phyloP scores from a whole-genome alignment of 805 yeast genomes.

The Kuraishia capsulata region DNA sequence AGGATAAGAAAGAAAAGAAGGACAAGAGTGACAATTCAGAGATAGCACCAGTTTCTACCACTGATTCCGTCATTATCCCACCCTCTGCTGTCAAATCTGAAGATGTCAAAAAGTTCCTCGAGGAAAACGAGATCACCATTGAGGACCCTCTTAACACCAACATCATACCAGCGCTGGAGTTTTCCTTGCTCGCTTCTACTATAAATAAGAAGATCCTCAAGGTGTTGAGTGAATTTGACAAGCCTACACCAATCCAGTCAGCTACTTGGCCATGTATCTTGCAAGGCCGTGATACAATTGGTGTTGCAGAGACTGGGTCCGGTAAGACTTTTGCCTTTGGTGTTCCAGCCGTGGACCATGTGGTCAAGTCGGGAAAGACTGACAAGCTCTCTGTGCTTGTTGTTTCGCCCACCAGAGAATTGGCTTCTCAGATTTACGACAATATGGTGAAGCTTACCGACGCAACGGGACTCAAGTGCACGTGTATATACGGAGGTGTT shows the following conservation, averaged over 20 bases:
- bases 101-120: constrained; percentile 54
- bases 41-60: constrained; percentile 21
- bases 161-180: constrained; percentile 62
- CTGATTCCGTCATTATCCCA: constrained; percentile 16
- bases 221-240: constrained; percentile 65
- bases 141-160: constrained; percentile 53
- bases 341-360: constrained; percentile 85
- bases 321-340: constrained; percentile 98
- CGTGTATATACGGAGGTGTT: constrained; percentile 95
- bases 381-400: constrained; percentile 66
- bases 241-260: constrained; percentile 94
- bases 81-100: constrained; percentile 29
- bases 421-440: constrained; percentile 90
- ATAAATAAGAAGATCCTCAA: constrained; percentile 46
- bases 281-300: constrained; percentile 76
- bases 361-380: constrained; percentile 32
- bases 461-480: constrained; percentile 55
- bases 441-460: constrained; percentile 62
- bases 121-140: constrained; percentile 67
- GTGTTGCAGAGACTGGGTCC: constrained; percentile 98
- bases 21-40: constrained; percentile 16
- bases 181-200: constrained; percentile 41
- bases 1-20: constrained; percentile 16
- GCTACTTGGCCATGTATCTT: constrained; percentile 90
- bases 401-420: constrained; percentile 94